These are phyloP conservation scores for Schoenoplectus tabernaemontani DNA, from an alignment of 202 grass and related monocot species.

Conservation along the genomic window DNA sequence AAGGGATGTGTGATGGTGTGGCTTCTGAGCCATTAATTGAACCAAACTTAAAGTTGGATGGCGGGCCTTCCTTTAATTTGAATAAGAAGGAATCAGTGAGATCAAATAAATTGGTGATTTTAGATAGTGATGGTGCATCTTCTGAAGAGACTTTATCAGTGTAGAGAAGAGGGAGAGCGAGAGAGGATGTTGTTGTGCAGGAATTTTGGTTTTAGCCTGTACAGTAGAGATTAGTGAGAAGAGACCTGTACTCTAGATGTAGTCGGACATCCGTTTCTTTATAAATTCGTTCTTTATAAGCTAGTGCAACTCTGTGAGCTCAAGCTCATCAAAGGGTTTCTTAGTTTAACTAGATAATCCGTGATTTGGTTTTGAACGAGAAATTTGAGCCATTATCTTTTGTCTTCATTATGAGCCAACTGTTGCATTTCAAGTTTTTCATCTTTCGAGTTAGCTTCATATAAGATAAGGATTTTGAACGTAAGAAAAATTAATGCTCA, in stretches of 20 bases:
- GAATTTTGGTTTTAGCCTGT: constrained; percentile 16
- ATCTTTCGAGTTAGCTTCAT: not conserved
- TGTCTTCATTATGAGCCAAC: not conserved
- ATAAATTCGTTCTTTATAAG: not conserved
- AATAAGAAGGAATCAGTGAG: constrained; percentile 1
- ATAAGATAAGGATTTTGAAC: not conserved
- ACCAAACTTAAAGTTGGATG: not conserved
- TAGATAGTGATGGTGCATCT: constrained; percentile 13
- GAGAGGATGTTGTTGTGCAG: constrained; percentile 7
- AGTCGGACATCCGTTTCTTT: not conserved
- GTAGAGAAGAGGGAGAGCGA: constrained; percentile 14
- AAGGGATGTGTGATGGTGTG: not conserved
- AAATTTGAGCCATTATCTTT: not conserved
- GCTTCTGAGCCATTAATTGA: not conserved
- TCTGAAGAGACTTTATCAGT: constrained; percentile 23
- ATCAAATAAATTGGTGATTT: constrained; percentile 9
- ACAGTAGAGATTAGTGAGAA: not conserved
- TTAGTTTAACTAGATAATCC: not conserved
- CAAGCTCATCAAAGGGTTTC: not conserved
- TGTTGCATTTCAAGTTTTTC: not conserved
- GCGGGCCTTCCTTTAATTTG: not conserved
- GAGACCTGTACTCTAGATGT: not conserved
- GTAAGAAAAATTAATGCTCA: not conserved
- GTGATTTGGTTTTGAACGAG: not conserved
- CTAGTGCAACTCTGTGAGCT: not conserved